Evolutionary conservation across 1,284 basidiomycete genomes (phyloP).

Genomic region (Sphagnurus paluster): DNA sequence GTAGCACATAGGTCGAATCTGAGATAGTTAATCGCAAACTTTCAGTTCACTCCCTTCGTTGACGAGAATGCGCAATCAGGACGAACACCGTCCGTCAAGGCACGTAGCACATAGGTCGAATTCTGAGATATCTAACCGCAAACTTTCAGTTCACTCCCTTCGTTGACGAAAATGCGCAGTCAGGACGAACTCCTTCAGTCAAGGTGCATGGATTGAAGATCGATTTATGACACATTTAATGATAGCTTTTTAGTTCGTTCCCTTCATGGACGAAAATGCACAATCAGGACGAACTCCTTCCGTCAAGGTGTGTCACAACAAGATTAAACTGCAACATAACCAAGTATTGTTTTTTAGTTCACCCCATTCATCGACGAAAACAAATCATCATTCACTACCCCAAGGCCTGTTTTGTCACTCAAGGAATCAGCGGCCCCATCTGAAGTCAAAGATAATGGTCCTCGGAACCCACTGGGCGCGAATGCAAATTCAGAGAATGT

Average conservation of each 20-base stretch:
- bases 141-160: too few relatives aligned
- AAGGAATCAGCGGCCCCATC: slow-evolving; percentile 31
- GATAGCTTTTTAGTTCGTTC: too few relatives aligned
- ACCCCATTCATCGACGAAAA: slow-evolving; percentile 47
- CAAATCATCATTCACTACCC: slow-evolving; percentile 36
- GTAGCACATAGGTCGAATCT: too few relatives aligned
- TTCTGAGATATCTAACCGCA: too few relatives aligned
- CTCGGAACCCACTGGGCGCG: slow-evolving; percentile 17
- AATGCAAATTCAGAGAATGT: slow-evolving; percentile 36
- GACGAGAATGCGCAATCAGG: too few relatives aligned
- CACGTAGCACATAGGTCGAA: too few relatives aligned
- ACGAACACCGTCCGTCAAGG: too few relatives aligned
- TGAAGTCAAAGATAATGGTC: slow-evolving; percentile 26
- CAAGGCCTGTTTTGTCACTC: slow-evolving; percentile 31
- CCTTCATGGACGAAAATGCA: slow-evolving; percentile 42
- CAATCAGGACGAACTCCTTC: too few relatives aligned
- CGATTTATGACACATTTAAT: background rate
- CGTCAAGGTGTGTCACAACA: too few relatives aligned
- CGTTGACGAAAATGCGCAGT: slow-evolving; percentile 9
- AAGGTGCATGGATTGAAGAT: background rate
- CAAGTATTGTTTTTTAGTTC: too few relatives aligned
- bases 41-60: slow-evolving; percentile 53
- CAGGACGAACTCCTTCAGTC: slow-evolving; percentile 1
- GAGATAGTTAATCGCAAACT: too few relatives aligned
- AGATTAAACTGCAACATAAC: too few relatives aligned